These are phyloP conservation scores for Penicillium sp. DNA, from an alignment of 2,329 filamentous ascomycete genomes.

Conservation along the genomic window DNA sequence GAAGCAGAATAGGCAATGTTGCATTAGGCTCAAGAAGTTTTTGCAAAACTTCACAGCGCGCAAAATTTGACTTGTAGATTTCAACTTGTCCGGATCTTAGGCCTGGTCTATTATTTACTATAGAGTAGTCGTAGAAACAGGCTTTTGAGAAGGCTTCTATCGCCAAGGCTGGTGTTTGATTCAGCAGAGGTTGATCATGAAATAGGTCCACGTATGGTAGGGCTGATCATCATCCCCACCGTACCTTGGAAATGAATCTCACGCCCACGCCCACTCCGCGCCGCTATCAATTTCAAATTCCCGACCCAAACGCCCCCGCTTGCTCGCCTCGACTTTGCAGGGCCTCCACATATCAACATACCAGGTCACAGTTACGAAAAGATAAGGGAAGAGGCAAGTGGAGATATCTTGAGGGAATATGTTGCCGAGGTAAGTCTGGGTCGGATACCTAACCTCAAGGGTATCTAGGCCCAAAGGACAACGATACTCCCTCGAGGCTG, in stretches of 20 bases:
- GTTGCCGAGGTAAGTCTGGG: not conserved
- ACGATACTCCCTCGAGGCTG: not conserved
- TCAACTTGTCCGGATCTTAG: not conserved
- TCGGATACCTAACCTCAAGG: not conserved
- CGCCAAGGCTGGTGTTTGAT: not conserved
- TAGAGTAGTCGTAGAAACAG: not conserved
- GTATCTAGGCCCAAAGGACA: not conserved
- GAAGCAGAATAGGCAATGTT: too few species aligned
- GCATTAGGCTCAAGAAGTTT: too few species aligned
- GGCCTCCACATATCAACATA: not conserved
- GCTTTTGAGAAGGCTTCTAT: not conserved
- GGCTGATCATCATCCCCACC: not conserved
- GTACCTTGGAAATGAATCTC: not conserved
- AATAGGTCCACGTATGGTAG: not conserved
- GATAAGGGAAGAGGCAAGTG: too few species aligned
- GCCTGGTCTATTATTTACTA: not conserved
- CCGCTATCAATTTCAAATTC: constrained; percentile 1
- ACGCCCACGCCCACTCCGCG: not conserved
- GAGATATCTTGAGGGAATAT: not conserved
- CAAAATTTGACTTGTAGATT: not conserved
- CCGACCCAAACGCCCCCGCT: not conserved
- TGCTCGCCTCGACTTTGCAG: not conserved
- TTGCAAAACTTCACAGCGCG: too few species aligned
- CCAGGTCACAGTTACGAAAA: too few species aligned
- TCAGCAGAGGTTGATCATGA: not conserved